Base-by-base conservation (phyloP, 768 basidiomycete genomes). In the Mrakia frigida region DNA sequence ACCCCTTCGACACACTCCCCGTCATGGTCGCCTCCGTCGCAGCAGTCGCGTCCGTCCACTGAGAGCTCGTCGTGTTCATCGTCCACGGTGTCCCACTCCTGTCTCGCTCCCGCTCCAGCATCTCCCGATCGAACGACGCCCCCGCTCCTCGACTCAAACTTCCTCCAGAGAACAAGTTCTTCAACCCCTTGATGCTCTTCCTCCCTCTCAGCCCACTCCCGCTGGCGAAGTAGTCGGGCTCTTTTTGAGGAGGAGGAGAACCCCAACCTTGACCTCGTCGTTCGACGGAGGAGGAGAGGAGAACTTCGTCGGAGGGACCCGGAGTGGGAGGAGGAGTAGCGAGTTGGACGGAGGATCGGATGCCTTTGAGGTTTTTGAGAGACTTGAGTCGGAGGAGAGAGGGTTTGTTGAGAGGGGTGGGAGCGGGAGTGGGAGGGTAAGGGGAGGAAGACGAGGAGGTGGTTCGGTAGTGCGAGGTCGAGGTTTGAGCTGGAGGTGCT, bases 21-120 rank as follows among this genome's bases (percentile, higher is more conserved):
- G 31, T 33, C 56, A 37, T 23, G 1, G 71, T 52, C 71, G 25
- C 18, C 33, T 25, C 31, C 52, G n/a, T 59, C 70, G 53, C 6
- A 13, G 33, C 35, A 0, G 73, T 74, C 63, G 46, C 46, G 21
- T 74, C 73, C 59, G 73, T 74, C 73, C 73, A 67, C 41, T n/a
- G 41, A 0, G 41, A 50, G 41, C 18, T 37, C 73, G 67, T 74
- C 46, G 41, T 65, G 41, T 31, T 37, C 73, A 74, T 74, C 33
- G 73, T 67, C 60, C 46, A 50, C 9, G 73, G 73, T 43, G 73
- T 74, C 9, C 73, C 73, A 10, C 11, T n/a, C 69, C 65, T 68
- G 6, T 65, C 63, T 50, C 73, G 39, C n/a, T 74, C 73, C 59
- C 60, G 37, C 10, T 74, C 61, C 46, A 74, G 50, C 31, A 28